phyloP scores from a whole-genome alignment of 352 stramenopile species.

The Pythium guiyangense region DNA sequence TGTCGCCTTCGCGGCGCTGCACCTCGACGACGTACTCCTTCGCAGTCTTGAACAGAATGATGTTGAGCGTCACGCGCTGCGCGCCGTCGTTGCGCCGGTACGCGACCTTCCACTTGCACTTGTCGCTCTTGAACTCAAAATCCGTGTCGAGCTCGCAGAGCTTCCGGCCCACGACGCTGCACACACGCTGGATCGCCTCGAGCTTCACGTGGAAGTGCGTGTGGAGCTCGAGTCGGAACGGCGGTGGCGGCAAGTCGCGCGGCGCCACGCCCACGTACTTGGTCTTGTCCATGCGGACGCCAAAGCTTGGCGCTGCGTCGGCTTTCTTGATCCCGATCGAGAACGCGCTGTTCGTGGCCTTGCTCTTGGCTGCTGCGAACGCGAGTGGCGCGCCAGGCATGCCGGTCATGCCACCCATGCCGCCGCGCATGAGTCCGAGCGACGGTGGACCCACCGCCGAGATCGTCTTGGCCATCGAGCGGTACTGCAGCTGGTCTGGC shows the following conservation, averaged over 20 bases:
- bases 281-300: conserved; percentile 57
- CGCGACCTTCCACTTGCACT: conserved; percentile 88
- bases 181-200: conserved; percentile 70
- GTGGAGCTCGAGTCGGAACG: conserved; percentile 83
- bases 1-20: conserved; percentile 73
- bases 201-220: conserved; percentile 87
- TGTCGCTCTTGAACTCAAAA: conserved; percentile 79
- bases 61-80: conserved; percentile 73
- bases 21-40: conserved; percentile 79
- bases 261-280: conserved; percentile 73
- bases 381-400: conserved; percentile 29
- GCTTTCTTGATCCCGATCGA: conserved; percentile 21
- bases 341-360: conserved; percentile 9
- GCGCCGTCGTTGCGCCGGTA: conserved; percentile 47
- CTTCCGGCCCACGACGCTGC: conserved; percentile 71
- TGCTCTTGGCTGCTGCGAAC: conserved; percentile 42
- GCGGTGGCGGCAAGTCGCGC: conserved; percentile 61
- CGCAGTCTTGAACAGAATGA: conserved; percentile 66
- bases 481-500: conserved; percentile 27
- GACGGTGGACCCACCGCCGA: conserved; percentile 28
- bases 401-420: conserved; percentile 17
- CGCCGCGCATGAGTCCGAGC: conserved; percentile 29
- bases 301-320: conserved; percentile 35
- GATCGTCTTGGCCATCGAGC: conserved; percentile 46
- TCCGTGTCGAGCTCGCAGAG: conserved; percentile 82